Evolutionary conservation across 768 basidiomycete genomes (phyloP), one percentile per base, ranked within the genome.

Genomic region (Lenzites betulinus): DNA sequence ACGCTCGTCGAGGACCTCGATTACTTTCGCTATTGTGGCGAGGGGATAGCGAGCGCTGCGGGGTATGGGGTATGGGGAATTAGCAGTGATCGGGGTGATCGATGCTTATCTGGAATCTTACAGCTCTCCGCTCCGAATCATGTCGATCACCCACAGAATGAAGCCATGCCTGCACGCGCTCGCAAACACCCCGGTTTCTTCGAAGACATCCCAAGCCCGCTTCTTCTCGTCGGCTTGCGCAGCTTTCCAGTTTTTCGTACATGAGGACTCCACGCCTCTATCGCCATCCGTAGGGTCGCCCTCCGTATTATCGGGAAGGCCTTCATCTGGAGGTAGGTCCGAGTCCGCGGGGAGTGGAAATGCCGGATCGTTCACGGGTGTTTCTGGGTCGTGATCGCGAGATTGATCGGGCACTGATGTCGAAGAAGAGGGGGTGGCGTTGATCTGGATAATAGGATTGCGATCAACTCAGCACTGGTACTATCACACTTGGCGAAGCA

Each of bases 111-210:
- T 20, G 36, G 22, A 26, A 1, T 60, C 68, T 41, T 44, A 69
- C 66, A 65, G 51, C 50, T 69, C 64, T 2, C 68, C 64, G 26
- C 64, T 65, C 16, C 36, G 20, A 0, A 66, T 43, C 68, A 58
- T 64, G 30, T 69, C 62, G 7, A 28, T 20, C 1, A 65, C 12
- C 64, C 62, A 63, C 1, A 67, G 60, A 16, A 69, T 62, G 26
- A 67, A 41, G 0, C 68, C 66, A 57, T 69, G 68, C 6, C 47
- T 12, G 26, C 47, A 49, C 6, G 47, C 47, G 16, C 62, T 53
- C 0, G 74, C 69, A 59, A 81, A 80, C 11, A 77, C 64, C 0
- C 78, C n/a, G n/a, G n/a, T n/a, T n/a, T n/a, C n/a, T n/a, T n/a
- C n/a, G n/a, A n/a, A n/a, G n/a, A n/a, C n/a, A 76, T 0, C 74